Base-by-base conservation (phyloP, 2,329 filamentous ascomycete genomes). In the Botrytis byssoidea region DNA sequence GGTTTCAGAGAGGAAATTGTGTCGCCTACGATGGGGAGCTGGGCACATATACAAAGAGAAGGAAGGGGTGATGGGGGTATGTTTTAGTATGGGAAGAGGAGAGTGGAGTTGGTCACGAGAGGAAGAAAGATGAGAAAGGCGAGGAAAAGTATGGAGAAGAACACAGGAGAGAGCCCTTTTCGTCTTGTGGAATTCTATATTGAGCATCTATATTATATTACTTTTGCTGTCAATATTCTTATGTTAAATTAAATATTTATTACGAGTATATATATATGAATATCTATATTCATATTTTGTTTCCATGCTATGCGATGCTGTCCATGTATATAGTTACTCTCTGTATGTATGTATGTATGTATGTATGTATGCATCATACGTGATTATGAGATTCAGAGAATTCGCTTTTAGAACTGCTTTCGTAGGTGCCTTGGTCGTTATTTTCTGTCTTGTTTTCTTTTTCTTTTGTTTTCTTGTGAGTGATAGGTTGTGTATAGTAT, bases 21-120 rank as follows among this genome's bases (percentile, higher is more conserved):
- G 37, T 69, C 66, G n/a, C 66, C 66, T 12, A 57, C 35, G 65
- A 57, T 14, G 9, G 65, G 48, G 25, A 16, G 66, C 10, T 55
- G 35, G 65, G 46, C 14, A 14, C n/a, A 57, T 42, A 25, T 32
- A 48, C 51, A 9, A 2, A 32, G 48, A 35, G 65, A 67, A 16
- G 32, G 32, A 5, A 51, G n/a, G 4, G 48, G 66, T 22, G 44
- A 57, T 22, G 63, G 61, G 29, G 64, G 64, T 2, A 72, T 72
- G 61, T 67, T 72, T 66, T 72, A 64, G 68, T 7, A 32, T 29
- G 25, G 18, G 48, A 55, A 16, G 18, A n/a, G 35, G 10, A 5
- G 70, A 18, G 29, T 20, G 20, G 35, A 57, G 35, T 18, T 16
- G 20, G 5, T 32, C 18, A 29, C 51, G 14, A 57, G n/a, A 57